Base-by-base conservation (phyloP, 768 basidiomycete genomes). In the Rhodotorula diobovata region DNA sequence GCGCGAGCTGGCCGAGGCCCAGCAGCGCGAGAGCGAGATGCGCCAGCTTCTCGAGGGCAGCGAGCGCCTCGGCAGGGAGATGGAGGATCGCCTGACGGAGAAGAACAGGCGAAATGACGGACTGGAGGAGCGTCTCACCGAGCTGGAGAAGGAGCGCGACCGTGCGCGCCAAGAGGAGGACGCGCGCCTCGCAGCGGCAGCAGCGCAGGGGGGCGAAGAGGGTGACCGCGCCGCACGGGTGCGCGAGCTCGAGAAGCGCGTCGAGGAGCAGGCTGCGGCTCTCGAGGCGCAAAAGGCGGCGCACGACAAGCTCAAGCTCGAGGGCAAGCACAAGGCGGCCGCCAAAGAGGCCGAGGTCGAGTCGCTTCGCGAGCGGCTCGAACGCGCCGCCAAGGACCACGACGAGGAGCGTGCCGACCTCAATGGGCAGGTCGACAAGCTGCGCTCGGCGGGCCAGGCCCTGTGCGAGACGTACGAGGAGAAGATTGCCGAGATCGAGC, bases 391-490 rank as follows among this genome's bases (percentile, higher is more conserved):
- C 59, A 70, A 70, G 15, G 86, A 86, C 51, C 79, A 84, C 7
- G 84, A 84, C 41, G 79, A 84, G 18, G 90, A 91, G 74, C 84
- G 87, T 55, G 82, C 79, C 56, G 91, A 93, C 76, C 82, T 95
- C 46, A 84, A 84, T 21, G 80, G 78, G 0, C 89, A 93, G 76
- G 86, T 96, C 2, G 89, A 95, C 66, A 90, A 93, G 77, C 84
- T 98, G 53, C 85, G 91, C 43, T 84, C 85, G 72, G 95, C 94
- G 35, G 94, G 94, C 46, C 91, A 94, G 84, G 91, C 91, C 77
- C 92, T 93, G 0, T 96, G 96, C 69, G 90, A 91, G 30, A 84
- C 96, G 20, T 97, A 98, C 78, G 95, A 99, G 81, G 91, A 93
- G 78, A 87, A 88, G 48, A 83, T 95, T 11, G 89, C 86, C 67